Conservation (phyloP, 768 basidiomycete species). For the Naganishia onofrii region DNA sequence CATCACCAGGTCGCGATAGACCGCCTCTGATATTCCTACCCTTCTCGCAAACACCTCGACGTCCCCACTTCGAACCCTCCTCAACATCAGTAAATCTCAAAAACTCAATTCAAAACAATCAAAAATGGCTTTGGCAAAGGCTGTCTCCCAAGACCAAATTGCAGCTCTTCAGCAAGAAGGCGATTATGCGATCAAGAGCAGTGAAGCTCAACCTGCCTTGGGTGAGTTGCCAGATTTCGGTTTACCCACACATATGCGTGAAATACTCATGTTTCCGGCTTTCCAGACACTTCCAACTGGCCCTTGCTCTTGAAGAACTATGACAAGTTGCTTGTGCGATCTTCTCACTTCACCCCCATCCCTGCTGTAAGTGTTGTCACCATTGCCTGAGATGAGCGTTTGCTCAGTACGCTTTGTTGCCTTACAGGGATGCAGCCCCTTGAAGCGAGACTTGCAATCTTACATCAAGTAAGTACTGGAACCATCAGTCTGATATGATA, state of each 20-base stretch:
- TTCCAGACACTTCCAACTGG: constrained; percentile 86
- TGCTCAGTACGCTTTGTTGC: not conserved
- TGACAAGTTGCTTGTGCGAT: constrained; percentile 90
- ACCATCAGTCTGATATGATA: constrained; percentile 48
- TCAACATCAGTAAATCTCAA: no score
- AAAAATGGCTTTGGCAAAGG: constrained; percentile 23
- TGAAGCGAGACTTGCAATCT: constrained; percentile 85
- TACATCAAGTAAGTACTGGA: constrained; percentile 68
- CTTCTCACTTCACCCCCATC: constrained; percentile 96
- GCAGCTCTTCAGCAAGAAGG: constrained; percentile 46
- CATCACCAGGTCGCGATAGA: constrained; percentile 24
- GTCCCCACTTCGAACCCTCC: not conserved
- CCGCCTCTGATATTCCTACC: constrained; percentile 19
- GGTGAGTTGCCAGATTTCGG: constrained; percentile 39
- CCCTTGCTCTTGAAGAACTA: constrained; percentile 97
- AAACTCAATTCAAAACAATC: not conserved
- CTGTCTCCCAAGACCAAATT: constrained; percentile 39
- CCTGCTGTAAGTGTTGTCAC: constrained; percentile 57
- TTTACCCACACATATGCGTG: not conserved
- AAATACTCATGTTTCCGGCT: not conserved
- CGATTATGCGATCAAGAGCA: constrained; percentile 53
- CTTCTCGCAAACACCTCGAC: not conserved
- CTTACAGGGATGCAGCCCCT: constrained; percentile 71
- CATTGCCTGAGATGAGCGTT: not conserved
- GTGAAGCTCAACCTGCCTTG: constrained; percentile 49